A percentile compares a stretch with the other conserved stretches of the same genome.
Evolutionary conservation across 805 yeast genomes (phyloP).

Genomic region (Zygosaccharomyces bailii): DNA sequence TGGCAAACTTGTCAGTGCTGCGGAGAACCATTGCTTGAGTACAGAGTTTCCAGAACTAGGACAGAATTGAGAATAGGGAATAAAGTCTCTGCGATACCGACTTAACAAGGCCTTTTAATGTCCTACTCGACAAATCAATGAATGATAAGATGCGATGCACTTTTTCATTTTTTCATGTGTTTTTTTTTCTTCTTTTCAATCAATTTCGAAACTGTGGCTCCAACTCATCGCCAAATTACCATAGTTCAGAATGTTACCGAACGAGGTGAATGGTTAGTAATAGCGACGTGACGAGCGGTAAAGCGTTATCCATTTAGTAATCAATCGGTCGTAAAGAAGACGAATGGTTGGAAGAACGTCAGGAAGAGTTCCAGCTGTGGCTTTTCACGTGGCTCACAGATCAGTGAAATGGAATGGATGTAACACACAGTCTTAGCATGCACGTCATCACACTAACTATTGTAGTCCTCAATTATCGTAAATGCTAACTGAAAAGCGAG

Average conservation of each 20-base stretch:
- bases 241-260: neutral
- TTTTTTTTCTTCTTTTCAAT: neutral
- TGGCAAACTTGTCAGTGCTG: constrained; percentile 52
- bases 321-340: neutral
- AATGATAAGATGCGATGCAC: neutral
- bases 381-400: neutral
- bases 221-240: neutral
- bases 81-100: neutral
- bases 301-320: neutral
- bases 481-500: too few species aligned
- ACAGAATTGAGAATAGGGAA: neutral
- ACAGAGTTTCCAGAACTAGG: neutral
- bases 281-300: neutral
- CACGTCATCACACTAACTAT: too few species aligned
- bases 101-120: neutral
- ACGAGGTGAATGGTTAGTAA: neutral
- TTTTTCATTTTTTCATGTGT: neutral
- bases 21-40: constrained; percentile 22
- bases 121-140: neutral
- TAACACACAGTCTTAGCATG: too few species aligned
- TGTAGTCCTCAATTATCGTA: too few species aligned
- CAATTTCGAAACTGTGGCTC: constrained; percentile 9
- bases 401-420: too few species aligned
- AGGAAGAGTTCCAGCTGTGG: neutral
- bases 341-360: neutral